Percentiles rank a stretch among this genome's conserved stretches.
These are phyloP conservation scores for Thyridium curvatum DNA, from an alignment of 2,329 filamentous ascomycete genomes.

Conservation along the genomic window DNA sequence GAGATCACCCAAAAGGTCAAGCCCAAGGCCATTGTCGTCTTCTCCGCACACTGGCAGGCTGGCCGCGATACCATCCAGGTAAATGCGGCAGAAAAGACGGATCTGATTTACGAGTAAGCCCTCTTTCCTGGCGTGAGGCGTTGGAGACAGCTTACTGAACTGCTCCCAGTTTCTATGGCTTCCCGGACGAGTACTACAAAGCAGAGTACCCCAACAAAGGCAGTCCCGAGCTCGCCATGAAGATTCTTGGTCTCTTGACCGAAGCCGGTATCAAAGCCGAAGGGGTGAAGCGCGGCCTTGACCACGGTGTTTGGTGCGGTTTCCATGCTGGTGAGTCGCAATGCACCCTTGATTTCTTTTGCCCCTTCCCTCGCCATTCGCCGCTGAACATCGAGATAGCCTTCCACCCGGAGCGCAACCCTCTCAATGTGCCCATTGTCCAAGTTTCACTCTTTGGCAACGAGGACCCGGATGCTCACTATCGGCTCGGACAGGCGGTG, in stretches of 20 bases:
- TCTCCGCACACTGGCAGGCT: constrained; percentile 74
- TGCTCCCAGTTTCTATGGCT: constrained; percentile 53
- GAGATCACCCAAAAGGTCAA: constrained; percentile 67
- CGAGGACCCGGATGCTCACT: constrained; percentile 61
- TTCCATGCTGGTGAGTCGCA: constrained; percentile 42
- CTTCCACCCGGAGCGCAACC: constrained; percentile 56
- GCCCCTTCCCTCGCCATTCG: too few relatives aligned
- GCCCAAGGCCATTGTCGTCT: constrained; percentile 66
- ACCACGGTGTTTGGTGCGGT: constrained; percentile 70
- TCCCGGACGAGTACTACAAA: constrained; percentile 63
- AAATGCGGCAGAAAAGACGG: constrained; percentile 57
- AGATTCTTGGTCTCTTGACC: constrained; percentile 48
- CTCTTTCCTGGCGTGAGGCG: background rate
- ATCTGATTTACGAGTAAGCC: constrained; percentile 62
- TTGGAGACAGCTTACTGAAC: background rate
- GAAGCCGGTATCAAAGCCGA: constrained; percentile 53
- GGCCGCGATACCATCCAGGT: constrained; percentile 50
- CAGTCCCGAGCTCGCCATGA: constrained; percentile 50
- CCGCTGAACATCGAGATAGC: constrained; percentile 26
- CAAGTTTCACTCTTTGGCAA: constrained; percentile 64
- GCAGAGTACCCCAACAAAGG: constrained; percentile 61
- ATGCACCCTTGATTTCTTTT: background rate
- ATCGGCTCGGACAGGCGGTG: constrained; percentile 60
- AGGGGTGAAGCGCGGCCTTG: constrained; percentile 57
- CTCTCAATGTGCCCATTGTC: constrained; percentile 60